Base-by-base conservation (phyloP, 2,329 filamentous ascomycete genomes). In the Neofusicoccum cordaticola region DNA sequence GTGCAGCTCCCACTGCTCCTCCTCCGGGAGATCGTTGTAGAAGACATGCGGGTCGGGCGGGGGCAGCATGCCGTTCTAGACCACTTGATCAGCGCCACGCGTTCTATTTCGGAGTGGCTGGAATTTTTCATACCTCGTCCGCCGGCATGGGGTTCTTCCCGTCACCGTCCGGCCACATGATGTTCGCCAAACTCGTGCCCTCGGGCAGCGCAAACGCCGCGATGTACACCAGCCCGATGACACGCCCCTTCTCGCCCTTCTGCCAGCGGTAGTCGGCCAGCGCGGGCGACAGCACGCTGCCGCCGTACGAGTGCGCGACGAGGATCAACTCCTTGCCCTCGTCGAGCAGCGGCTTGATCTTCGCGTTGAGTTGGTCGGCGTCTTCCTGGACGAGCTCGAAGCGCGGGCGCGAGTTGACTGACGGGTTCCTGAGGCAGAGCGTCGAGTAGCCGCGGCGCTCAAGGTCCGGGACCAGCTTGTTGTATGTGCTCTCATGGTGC, bases 271-370 rank as follows among this genome's bases (percentile, higher is more conserved):
- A 52, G 39, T 56, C 48, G n/a, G 35, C 47, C 4, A 44, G 22
- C 13, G 61, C 37, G 15, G n/a, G 31, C 8, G 61, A 68, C 22
- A 72, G 69, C 12, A 73, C 70, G 8, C 69, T 71, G 12, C 66
- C 70, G 4, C 69, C 72, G 50, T 73, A 75, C 37, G 71, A 73
- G 65, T 73, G 72, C 1, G 70, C 71, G 6, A 73, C 69, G 1
- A 75, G 45, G 9, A 75, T 39, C 7, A 74, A 67, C 31, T 74
- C 68, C 34, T 68, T 63, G 41, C 71, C 70, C 0, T 42, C 12
- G 0, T 60, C 27, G 2, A 73, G 62, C 13, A 56, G n/a, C 4
- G 66, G 65, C 17, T 63, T 37, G n/a, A 73, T 57, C 1, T 65
- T n/a, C 2, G 41, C 31, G 6, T 62, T 67, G n/a, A 73, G 66